Conservation (phyloP, 2,329 filamentous ascomycete species). For the Neofusicoccum laricinum region DNA sequence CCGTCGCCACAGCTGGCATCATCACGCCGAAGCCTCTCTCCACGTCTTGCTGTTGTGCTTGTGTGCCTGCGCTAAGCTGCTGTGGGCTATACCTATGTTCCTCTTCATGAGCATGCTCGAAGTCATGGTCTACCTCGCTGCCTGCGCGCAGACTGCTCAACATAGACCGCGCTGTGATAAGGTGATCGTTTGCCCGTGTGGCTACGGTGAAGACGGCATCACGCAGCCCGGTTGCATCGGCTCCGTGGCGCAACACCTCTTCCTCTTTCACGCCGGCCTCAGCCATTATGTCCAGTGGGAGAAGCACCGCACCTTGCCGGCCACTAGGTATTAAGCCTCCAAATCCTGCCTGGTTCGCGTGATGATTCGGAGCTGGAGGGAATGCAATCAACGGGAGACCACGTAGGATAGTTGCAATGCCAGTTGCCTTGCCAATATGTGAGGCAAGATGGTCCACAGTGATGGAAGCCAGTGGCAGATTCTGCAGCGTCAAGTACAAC, state of each 20-base stretch:
- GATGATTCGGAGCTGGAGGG: conserved; percentile 58
- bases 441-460: conserved; percentile 90
- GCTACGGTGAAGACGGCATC: conserved; percentile 92
- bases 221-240: conserved; percentile 73
- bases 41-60: conserved; percentile 50
- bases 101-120: conserved; percentile 79
- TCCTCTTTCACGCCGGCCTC: conserved; percentile 79
- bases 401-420: conserved; percentile 81
- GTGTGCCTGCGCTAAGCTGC: conserved; percentile 33
- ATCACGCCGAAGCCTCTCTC: conserved; percentile 74
- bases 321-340: conserved; percentile 36
- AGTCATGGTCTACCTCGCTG: conserved; percentile 75
- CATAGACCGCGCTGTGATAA: conserved; percentile 94
- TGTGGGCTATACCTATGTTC: conserved; percentile 54
- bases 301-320: conserved; percentile 65
- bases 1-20: conserved; percentile 74
- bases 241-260: conserved; percentile 78
- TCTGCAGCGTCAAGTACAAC: conserved; percentile 81
- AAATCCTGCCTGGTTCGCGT: conserved; percentile 31
- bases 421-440: conserved; percentile 90
- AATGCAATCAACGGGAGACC: conserved; percentile 87
- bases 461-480: conserved; percentile 74
- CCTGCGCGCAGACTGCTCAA: conserved; percentile 73
- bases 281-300: conserved; percentile 89
- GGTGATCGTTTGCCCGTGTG: conserved; percentile 89